Percentiles rank a stretch among this genome's conserved stretches.
Conservation (phyloP, 768 basidiomycete species). For the Russula sp. region DNA sequence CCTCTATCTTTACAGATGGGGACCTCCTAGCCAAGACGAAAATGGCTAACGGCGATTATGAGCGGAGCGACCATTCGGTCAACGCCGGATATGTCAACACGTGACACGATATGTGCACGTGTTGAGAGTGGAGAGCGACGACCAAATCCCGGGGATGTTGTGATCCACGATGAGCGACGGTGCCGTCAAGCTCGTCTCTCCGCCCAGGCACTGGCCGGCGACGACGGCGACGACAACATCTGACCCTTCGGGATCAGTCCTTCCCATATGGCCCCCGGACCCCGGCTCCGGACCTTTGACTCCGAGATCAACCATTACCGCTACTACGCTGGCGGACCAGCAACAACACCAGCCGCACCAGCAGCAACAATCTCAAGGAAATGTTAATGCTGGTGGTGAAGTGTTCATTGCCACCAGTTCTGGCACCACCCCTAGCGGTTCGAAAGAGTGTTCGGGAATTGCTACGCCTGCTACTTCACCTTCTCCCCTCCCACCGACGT, state of each 20-base stretch:
- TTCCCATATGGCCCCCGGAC: background rate
- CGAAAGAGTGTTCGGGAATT: background rate
- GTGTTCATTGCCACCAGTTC: background rate
- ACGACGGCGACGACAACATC: background rate
- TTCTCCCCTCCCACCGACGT: background rate
- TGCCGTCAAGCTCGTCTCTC: background rate
- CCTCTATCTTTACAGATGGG: background rate
- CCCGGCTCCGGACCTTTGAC: background rate
- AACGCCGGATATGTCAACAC: background rate
- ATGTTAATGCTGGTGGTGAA: background rate
- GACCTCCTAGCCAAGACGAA: too few species aligned
- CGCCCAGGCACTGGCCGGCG: background rate
- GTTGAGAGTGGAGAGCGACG: background rate
- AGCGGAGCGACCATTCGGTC: background rate
- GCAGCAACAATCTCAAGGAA: background rate
- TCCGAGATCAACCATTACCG: conserved; percentile 1
- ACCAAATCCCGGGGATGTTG: conserved; percentile 2
- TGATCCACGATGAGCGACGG: background rate
- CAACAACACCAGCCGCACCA: background rate
- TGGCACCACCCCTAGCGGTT: background rate
- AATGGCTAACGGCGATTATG: background rate
- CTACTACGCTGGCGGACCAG: background rate
- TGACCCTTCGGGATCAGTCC: background rate
- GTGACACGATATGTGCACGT: background rate
- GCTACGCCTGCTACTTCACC: background rate